Base-by-base conservation (phyloP, 306 rosid species). In the Dryas alaskensis region DNA sequence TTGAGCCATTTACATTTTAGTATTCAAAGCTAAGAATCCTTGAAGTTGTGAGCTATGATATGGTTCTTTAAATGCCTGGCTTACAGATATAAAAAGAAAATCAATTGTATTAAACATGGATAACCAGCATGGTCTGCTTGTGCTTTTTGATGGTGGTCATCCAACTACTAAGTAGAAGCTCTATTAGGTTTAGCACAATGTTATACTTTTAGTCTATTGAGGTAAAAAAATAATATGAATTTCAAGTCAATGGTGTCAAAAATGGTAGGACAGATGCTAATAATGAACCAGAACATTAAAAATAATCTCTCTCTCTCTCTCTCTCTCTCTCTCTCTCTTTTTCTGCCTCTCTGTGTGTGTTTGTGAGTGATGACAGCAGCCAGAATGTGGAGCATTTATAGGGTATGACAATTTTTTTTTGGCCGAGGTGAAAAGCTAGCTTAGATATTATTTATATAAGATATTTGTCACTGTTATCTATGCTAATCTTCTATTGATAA, bases 231-330 rank as follows among this genome's bases (percentile, higher is more conserved):
- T 22, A 19, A 22, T 25, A 39, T 68, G 48, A 55, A 10, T 22
- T 69, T 70, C 75, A 19, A 57, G 13, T 22, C 54, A 43, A 4
- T 19, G 22, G 51, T 70, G 40, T 10, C 73, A 69, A 12, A 58
- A 69, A 67, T 67, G 25, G 27, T 31, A 57, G 52, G 60, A 10
- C 8, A 69, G 48, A 39, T 2, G 25, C 16, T 9, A 37, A 50
- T 51, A 5, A 5, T 5, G 25, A 16, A 13, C 40, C 46, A 9
- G 70, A 65, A 14, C 13, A 46, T 65, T 8, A 48, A 48, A 48
- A 10, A 48, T 48, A 48, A 48, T 48, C 11, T 14, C 16, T 27
- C 37, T 31, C 37, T 31, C 37, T 31, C 37, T 31, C 37, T 31
- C 37, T 31, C 16, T 27, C 37, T 31, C 37, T 31, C 37, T 31